Conservation (phyloP, 169 alveolate genomes). For the Plasmodium coatneyi region DNA sequence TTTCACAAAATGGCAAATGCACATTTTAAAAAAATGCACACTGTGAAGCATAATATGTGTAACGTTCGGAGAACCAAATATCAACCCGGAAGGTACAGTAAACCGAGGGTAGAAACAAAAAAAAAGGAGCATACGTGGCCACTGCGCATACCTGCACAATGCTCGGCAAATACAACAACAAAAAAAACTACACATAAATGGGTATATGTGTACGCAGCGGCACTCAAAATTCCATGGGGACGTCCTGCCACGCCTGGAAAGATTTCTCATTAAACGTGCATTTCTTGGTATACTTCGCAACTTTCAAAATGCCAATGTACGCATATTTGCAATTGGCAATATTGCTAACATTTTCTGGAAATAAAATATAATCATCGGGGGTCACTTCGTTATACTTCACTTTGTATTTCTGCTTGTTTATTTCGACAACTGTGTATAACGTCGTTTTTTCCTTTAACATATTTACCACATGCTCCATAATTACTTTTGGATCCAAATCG, state of each 20-base stretch:
- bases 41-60: neutral
- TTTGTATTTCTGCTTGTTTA: conserved; percentile 46
- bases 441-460: conserved; percentile 55
- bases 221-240: conserved; percentile 33
- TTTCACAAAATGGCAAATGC: neutral
- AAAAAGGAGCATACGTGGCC: neutral
- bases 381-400: conserved; percentile 44
- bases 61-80: neutral
- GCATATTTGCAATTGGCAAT: conserved; percentile 69
- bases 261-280: conserved; percentile 37
- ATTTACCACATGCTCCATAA: conserved; percentile 34
- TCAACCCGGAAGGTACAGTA: neutral
- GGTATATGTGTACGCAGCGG: neutral
- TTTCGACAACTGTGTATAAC: conserved; percentile 38
- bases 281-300: conserved; percentile 31
- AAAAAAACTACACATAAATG: neutral
- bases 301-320: conserved; percentile 57
- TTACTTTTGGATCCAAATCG: conserved; percentile 22
- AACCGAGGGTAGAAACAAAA: neutral
- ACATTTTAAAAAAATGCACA: conserved; percentile 1
- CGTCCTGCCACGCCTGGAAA: conserved; percentile 54
- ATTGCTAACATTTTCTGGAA: conserved; percentile 46
- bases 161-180: neutral
- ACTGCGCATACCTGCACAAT: neutral
- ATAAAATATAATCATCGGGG: conserved; percentile 66